Evolutionary conservation across 768 basidiomycete species (phyloP).

Genomic region (Sporobolomyces pararoseus): DNA sequence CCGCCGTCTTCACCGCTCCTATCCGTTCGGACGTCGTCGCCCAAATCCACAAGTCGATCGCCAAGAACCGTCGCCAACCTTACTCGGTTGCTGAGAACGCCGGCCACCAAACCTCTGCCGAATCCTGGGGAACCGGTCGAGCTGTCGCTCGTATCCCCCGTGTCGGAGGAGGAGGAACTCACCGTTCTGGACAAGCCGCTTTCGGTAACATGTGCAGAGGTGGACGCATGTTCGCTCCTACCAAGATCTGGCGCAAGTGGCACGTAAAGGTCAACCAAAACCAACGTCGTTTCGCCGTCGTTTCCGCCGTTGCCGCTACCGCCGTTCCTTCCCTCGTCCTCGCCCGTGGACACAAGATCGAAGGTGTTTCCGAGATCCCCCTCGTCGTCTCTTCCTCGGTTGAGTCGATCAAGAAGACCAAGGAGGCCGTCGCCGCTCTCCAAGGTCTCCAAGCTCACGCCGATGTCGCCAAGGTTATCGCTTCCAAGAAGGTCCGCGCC

Average conservation of each 20-base stretch:
- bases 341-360: conserved; percentile 97
- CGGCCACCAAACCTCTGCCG: conserved; percentile 96
- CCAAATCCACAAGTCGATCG: conserved; percentile 93
- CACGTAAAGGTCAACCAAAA: conserved; percentile 99
- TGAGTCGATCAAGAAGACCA: conserved; percentile 92
- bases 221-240: conserved; percentile 99
- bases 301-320: conserved; percentile 95
- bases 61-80: conserved; percentile 64
- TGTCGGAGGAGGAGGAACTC: conserved; percentile 97
- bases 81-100: conserved; percentile 97
- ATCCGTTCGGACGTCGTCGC: conserved; percentile 98
- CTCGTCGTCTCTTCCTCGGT: conserved; percentile 74
- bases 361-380: conserved; percentile 92
- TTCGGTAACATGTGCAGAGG: conserved; percentile 99
- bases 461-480: conserved; percentile 94
- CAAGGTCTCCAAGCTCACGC: conserved; percentile 81
- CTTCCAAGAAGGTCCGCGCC: conserved; percentile 91
- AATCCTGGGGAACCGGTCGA: conserved; percentile 99
- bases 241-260: conserved; percentile 99
- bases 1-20: conserved; percentile 94
- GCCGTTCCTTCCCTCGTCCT: conserved; percentile 97
- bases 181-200: conserved; percentile 95
- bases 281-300: conserved; percentile 95
- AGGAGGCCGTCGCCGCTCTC: conserved; percentile 89
- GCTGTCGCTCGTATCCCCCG: conserved; percentile 99